phyloP scores from a whole-genome alignment of 306 rosid genomes.

The Urtica urens region DNA sequence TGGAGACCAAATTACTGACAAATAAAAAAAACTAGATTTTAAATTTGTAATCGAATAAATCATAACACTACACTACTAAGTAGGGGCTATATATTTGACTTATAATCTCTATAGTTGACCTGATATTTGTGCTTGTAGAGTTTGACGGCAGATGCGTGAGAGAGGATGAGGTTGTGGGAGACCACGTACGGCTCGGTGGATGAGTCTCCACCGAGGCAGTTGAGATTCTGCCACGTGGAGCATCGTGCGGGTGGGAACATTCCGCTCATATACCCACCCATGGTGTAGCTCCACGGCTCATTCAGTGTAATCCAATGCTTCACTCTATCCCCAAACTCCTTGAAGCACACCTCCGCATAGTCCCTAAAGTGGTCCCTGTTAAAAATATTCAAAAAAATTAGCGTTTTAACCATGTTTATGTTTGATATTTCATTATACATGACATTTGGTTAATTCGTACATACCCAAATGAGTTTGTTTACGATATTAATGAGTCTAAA shows the following conservation, averaged over 20 bases:
- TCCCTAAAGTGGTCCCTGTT: constrained; percentile 36
- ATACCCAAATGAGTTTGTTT: no score
- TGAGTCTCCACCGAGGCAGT: constrained; percentile 58
- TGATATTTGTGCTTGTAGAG: constrained; percentile 45
- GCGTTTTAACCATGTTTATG: no score
- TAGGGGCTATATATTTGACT: no score
- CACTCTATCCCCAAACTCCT: constrained; percentile 55
- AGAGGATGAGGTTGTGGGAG: constrained; percentile 43
- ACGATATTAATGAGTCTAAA: no score
- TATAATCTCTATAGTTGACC: constrained; percentile 16
- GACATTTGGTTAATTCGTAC: no score
- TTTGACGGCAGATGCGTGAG: constrained; percentile 51
- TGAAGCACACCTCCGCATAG: constrained; percentile 50
- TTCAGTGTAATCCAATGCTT: constrained; percentile 62
- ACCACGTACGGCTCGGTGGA: constrained; percentile 56
- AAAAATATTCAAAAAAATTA: no score
- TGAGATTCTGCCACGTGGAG: constrained; percentile 35
- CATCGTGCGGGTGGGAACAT: constrained; percentile 49
- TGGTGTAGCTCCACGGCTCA: constrained; percentile 37
- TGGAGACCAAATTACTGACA: no score
- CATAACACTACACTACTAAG: no score
- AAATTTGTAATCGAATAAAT: no score
- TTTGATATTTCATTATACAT: no score
- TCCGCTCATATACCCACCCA: constrained; percentile 36
- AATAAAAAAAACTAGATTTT: no score